Percentiles rank a stretch among this genome's conserved stretches.
phyloP scores from a whole-genome alignment of 2,329 filamentous ascomycete species.

The Cylindrodendrum hubeiense region DNA sequence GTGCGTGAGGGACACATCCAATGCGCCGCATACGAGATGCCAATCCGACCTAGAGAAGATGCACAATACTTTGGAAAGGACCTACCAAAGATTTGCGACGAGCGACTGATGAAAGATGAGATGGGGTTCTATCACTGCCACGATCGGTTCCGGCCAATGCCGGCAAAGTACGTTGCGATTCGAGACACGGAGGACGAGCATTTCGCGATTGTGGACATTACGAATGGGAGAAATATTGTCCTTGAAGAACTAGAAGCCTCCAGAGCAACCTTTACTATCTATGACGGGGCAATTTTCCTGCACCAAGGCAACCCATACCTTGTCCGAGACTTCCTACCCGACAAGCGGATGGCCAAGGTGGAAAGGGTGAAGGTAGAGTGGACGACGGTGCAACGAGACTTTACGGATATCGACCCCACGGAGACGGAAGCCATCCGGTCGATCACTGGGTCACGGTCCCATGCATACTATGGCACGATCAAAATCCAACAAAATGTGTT shows the following conservation, averaged over 20 bases:
- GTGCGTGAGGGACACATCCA: constrained; percentile 95
- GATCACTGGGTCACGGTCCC: constrained; percentile 71
- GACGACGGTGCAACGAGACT: constrained; percentile 94
- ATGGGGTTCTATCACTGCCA: constrained; percentile 92
- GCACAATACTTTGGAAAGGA: constrained; percentile 82
- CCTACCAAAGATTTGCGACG: constrained; percentile 76
- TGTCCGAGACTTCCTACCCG: constrained; percentile 87
- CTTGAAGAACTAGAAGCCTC: constrained; percentile 97
- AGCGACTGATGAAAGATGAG: constrained; percentile 79
- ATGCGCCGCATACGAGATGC: constrained; percentile 95
- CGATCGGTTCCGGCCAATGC: constrained; percentile 86
- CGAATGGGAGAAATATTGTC: constrained; percentile 83
- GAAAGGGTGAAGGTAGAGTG: constrained; percentile 92
- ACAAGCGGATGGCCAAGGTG: constrained; percentile 86
- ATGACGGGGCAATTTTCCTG: constrained; percentile 96
- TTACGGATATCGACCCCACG: constrained; percentile 91
- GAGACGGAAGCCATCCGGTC: constrained; percentile 89
- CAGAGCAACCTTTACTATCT: constrained; percentile 94
- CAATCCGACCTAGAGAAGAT: constrained; percentile 84
- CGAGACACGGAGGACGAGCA: constrained; percentile 90
- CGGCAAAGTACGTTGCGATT: constrained; percentile 86
- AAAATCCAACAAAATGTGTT: constrained; percentile 91
- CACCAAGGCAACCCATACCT: constrained; percentile 96
- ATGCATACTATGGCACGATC: constrained; percentile 88
- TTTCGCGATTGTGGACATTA: constrained; percentile 92